Base-by-base conservation (phyloP, 768 basidiomycete species). In the Boletellus ananas region DNA sequence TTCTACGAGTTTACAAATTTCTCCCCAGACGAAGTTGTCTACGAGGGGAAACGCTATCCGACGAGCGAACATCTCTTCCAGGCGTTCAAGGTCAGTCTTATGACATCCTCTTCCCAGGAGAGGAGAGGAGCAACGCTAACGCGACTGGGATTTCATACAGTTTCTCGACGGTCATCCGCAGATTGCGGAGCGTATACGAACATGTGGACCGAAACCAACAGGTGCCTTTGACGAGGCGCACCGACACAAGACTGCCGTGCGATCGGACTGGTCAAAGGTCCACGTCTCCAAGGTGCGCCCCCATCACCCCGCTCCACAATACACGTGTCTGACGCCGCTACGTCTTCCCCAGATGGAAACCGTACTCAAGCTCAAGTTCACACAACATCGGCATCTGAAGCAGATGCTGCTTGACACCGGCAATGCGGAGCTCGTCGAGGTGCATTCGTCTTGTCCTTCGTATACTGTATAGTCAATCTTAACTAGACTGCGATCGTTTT, bases 11-110 rank as follows among this genome's bases (percentile, higher is more conserved):
- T 87, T 57, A 85, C 85, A 7, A 87, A 87, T 58, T 87, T 86
- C 59, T 87, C 87, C 1, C 64, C 79, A 0, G 83, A 87, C 64
- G 73, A 80, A n/a, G 81, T 89, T 8, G 60, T 75, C 16, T 84
- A 85, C 57, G 73, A 79, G 20, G 79, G 80, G 17, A 82, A 80
- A 59, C 70, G 69, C 36, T 89, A 87, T 56, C 84, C 84, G 0
- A 89, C 86, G 7, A 84, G 84, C 62, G 87, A 87, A 58, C 87
- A 88, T 64, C 76, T 88, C 17, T 87, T 86, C 57, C 85, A 87
- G 58, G 84, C 86, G 0, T 83, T 85, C 72, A 87, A 86, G 66
- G 84, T 80, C 48, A n/a, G 63, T 38, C 23, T 16, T 38, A 11
- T 17, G 16, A 23, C 21, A 9, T 2, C 33, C 11, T 4, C 17